Conservation (phyloP, 805 yeast species). For the Metschnikowia baotianmanensis region DNA sequence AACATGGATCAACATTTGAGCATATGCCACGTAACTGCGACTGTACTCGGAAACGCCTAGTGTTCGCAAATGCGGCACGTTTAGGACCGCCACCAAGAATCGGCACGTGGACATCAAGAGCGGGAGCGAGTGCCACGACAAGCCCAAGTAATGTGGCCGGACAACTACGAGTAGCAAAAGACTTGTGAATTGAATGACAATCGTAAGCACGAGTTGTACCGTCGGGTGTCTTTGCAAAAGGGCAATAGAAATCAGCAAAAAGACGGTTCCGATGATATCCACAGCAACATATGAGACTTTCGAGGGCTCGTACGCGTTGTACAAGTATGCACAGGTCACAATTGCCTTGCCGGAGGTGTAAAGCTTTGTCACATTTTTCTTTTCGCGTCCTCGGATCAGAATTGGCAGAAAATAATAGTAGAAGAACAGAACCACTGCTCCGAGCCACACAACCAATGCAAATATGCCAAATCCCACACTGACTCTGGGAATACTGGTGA, state of each 20-base stretch:
- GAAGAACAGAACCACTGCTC: conserved; percentile 11
- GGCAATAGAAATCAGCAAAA: conserved; percentile 42
- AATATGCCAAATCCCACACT: conserved; percentile 32
- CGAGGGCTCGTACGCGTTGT: conserved; percentile 44
- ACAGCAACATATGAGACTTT: conserved; percentile 37
- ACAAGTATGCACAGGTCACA: conserved; percentile 46
- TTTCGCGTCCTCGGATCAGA: conserved; percentile 15
- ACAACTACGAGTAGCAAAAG: conserved; percentile 21
- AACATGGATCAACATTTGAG: conserved; percentile 41
- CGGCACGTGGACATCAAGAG: conserved; percentile 38
- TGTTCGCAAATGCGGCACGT: conserved; percentile 41
- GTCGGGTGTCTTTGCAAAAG: conserved; percentile 42
- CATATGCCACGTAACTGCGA: conserved; percentile 43
- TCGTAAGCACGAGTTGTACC: conserved; percentile 42
- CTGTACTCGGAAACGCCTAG: conserved; percentile 35
- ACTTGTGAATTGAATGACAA: conserved; percentile 34
- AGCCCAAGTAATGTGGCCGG: conserved; percentile 29
- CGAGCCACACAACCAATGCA: conserved; percentile 21
- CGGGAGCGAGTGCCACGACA: conserved; percentile 29
- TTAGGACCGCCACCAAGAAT: conserved; percentile 38
- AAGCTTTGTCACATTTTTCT: conserved; percentile 28
- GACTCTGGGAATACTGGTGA: conserved; percentile 15
- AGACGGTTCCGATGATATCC: conserved; percentile 32
- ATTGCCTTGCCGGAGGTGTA: conserved; percentile 49
- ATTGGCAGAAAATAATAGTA: conserved; percentile 17